Conservation (phyloP, 805 yeast genomes). For the Middelhovenomyces tepae region DNA sequence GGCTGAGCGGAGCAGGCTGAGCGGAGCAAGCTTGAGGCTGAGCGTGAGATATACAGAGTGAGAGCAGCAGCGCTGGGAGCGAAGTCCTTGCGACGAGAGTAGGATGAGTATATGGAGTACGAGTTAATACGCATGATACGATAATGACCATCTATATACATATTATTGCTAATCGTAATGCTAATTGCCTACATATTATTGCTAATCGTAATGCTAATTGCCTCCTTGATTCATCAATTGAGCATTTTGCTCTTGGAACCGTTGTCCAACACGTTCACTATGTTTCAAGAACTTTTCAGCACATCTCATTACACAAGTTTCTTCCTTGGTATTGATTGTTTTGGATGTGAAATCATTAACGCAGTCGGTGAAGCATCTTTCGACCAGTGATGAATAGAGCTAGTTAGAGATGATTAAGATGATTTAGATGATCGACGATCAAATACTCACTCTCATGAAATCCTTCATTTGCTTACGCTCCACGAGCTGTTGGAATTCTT, state of each 20-base stretch:
- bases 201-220: neutral
- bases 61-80: too few species aligned
- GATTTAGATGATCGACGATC: neutral
- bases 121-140: too few species aligned
- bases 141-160: neutral
- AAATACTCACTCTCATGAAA: conserved; percentile 76
- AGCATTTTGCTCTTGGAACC: conserved; percentile 93
- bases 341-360: conserved; percentile 96
- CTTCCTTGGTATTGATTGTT: conserved; percentile 76
- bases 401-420: conserved; percentile 6
- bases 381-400: conserved; percentile 86
- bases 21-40: too few species aligned
- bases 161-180: too few species aligned
- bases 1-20: too few species aligned
- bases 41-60: too few species aligned
- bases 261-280: conserved; percentile 95
- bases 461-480: conserved; percentile 98
- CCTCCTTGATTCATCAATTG: conserved; percentile 3
- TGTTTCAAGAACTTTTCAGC: conserved; percentile 97
- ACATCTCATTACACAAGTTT: conserved; percentile 78
- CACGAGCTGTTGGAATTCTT: conserved; percentile 87
- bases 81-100: too few species aligned
- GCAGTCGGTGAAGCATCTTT: conserved; percentile 95
- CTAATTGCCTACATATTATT: neutral
- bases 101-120: neutral